Evolutionary conservation across 2,329 filamentous ascomycete genomes (phyloP), one percentile per base, ranked within the genome.

Genomic region (Ophiostoma sp.): DNA sequence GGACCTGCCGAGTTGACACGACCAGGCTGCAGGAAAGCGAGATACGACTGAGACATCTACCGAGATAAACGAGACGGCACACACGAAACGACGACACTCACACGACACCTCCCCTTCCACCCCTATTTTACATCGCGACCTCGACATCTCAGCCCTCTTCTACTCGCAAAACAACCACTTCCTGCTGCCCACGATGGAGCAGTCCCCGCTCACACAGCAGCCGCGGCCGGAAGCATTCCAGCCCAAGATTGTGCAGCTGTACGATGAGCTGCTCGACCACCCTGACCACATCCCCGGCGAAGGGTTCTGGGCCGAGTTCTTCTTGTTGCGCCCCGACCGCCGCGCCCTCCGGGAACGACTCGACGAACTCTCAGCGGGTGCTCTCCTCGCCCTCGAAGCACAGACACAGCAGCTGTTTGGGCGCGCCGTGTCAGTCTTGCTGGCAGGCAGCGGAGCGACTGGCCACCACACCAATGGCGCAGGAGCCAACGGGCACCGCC

Each of bases 241-340:
- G 83, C 95, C 93, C 72, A 99, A 99, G 85, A 93, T 99, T 77
- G 92, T 97, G 75, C 88, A 92, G 81, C 89, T 98, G 70, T 99
- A 99, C 83, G 90, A 95, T 79, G 88, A 89, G 76, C 86, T 98
- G 25, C 95, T 72, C 50, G 52, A 48, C 52, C 50, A 73, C 25
- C 70, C 75, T 6, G 74, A 76, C 69, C 74, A 92, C 70, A 91
- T 92, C 75, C 89, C 93, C 0, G 69, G 57, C 55, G 94, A 97
- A 75, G 95, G 94, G 59, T 99, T 98, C 84, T 99, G 96, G 96
- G 88, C 90, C 77, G 96, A 98, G 82, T 94, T 99, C 83, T 99
- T 99, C 82, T 87, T 99, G 50, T 86, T 98, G 74, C 91, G 90
- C 76, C 95, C 95, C 28, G 94, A 98, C 80, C 87, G 89, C 72